Evolutionary conservation across 768 basidiomycete species (phyloP).

Genomic region (Exsudoporus frostii): DNA sequence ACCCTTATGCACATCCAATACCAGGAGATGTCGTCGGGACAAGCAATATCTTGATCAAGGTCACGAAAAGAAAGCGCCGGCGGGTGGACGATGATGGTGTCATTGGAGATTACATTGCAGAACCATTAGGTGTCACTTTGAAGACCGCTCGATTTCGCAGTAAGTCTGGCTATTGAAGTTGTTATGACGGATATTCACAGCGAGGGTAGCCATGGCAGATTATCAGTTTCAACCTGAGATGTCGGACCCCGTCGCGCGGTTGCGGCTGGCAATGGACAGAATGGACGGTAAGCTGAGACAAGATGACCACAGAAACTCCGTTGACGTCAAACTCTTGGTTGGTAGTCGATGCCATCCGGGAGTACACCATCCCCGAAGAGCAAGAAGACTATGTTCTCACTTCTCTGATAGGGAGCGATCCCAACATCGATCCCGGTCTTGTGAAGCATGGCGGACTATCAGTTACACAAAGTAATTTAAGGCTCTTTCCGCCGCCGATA

Average conservation of each 20-base stretch:
- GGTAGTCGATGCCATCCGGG: conserved; percentile 67
- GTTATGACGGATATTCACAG: background rate
- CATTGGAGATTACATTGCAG: conserved; percentile 69
- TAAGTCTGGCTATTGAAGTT: conserved; percentile 38
- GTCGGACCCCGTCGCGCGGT: conserved; percentile 63
- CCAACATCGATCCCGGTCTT: conserved; percentile 54
- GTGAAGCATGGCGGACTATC: conserved; percentile 11
- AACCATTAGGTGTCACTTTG: conserved; percentile 69
- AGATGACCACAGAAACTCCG: background rate
- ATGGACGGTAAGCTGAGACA: conserved; percentile 69
- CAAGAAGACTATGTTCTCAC: conserved; percentile 57
- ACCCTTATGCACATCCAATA: conserved; percentile 80
- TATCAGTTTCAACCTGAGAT: conserved; percentile 82
- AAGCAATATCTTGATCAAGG: conserved; percentile 80
- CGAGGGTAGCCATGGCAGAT: conserved; percentile 81
- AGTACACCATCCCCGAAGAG: conserved; percentile 68
- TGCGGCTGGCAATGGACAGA: conserved; percentile 70
- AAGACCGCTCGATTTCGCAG: conserved; percentile 90
- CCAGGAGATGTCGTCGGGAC: conserved; percentile 75
- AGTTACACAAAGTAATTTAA: conserved; percentile 52
- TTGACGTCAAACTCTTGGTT: conserved; percentile 4
- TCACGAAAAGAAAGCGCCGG: conserved; percentile 71
- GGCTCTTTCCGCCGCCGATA: conserved; percentile 83
- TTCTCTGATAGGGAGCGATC: conserved; percentile 24
- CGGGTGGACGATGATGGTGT: conserved; percentile 22